Evolutionary conservation across 2,329 filamentous ascomycete species (phyloP).

Genomic region (Basipetospora chlamydospora): DNA sequence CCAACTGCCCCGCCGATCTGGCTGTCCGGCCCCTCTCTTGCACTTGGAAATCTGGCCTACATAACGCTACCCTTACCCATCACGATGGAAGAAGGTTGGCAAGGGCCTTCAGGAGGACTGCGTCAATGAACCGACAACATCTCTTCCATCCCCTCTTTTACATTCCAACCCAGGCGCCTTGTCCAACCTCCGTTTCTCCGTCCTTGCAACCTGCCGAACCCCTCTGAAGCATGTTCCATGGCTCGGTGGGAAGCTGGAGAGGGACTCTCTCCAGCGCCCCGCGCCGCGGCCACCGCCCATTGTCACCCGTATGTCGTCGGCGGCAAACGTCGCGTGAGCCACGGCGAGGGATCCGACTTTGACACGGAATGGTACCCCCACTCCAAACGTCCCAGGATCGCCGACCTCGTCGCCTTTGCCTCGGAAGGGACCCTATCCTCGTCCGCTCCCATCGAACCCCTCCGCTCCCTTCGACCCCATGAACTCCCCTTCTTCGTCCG

Average conservation of each 20-base stretch:
- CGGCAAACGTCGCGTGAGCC: constrained; percentile 24
- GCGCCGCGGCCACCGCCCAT: constrained; percentile 6
- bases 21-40: too few relatives aligned
- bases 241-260: constrained; percentile 12
- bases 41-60: too few relatives aligned
- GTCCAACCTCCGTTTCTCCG: too few relatives aligned
- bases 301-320: constrained; percentile 16
- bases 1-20: too few relatives aligned
- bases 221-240: constrained; percentile 15
- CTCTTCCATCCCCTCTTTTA: too few relatives aligned
- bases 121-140: too few relatives aligned
- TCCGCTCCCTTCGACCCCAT: background rate
- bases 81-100: too few relatives aligned
- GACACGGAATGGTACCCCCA: constrained; percentile 10
- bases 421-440: constrained; percentile 6
- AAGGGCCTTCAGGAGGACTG: too few relatives aligned
- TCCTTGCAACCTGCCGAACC: too few relatives aligned
- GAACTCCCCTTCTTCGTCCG: constrained; percentile 5
- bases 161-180: too few relatives aligned
- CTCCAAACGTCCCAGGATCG: constrained; percentile 13
- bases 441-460: constrained; percentile 8
- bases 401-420: constrained; percentile 1
- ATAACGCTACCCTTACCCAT: too few relatives aligned
- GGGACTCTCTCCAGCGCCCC: constrained; percentile 1
- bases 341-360: constrained; percentile 18